These are phyloP conservation scores for Fonsecaea pedrosoi DNA, from an alignment of 2,329 filamentous ascomycete species.

Conservation along the genomic window DNA sequence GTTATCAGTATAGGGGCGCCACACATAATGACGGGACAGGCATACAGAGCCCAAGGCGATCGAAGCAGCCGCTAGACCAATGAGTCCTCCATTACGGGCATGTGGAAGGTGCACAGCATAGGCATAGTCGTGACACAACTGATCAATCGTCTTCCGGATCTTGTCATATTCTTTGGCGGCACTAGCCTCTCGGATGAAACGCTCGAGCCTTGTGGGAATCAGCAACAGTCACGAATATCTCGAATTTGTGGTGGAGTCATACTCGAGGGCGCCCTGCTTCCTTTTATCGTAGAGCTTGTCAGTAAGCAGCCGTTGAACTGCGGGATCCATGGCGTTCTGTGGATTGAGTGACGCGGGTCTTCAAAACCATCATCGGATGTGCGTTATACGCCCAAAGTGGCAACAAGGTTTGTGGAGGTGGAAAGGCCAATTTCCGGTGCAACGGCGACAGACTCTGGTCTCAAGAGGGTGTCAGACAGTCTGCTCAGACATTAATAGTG, in stretches of 20 bases:
- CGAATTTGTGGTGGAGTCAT: slow-evolving; percentile 41
- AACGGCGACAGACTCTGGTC: neutral
- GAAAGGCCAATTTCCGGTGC: neutral
- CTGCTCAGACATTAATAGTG: neutral
- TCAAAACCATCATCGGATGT: slow-evolving; percentile 31
- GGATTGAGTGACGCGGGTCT: slow-evolving; percentile 13
- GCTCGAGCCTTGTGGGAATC: slow-evolving; percentile 72
- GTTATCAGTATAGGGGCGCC: slow-evolving; percentile 4
- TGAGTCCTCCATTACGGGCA: slow-evolving; percentile 93
- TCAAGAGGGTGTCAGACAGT: neutral
- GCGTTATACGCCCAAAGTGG: neutral
- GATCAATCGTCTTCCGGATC: slow-evolving; percentile 87
- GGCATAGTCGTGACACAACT: slow-evolving; percentile 96
- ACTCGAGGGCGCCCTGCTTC: slow-evolving; percentile 96
- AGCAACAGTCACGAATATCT: slow-evolving; percentile 19
- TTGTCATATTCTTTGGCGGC: slow-evolving; percentile 76
- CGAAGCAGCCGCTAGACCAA: slow-evolving; percentile 91
- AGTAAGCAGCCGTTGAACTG: slow-evolving; percentile 87
- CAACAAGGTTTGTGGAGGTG: neutral
- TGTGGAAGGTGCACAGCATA: slow-evolving; percentile 97
- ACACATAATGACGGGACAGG: slow-evolving; percentile 38
- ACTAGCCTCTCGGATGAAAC: slow-evolving; percentile 83
- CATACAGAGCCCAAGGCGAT: slow-evolving; percentile 91
- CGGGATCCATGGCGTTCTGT: slow-evolving; percentile 73
- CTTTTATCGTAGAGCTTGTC: slow-evolving; percentile 99